These are phyloP conservation scores for Nemania sp. DNA, from an alignment of 2,329 filamentous ascomycete species.

Conservation along the genomic window DNA sequence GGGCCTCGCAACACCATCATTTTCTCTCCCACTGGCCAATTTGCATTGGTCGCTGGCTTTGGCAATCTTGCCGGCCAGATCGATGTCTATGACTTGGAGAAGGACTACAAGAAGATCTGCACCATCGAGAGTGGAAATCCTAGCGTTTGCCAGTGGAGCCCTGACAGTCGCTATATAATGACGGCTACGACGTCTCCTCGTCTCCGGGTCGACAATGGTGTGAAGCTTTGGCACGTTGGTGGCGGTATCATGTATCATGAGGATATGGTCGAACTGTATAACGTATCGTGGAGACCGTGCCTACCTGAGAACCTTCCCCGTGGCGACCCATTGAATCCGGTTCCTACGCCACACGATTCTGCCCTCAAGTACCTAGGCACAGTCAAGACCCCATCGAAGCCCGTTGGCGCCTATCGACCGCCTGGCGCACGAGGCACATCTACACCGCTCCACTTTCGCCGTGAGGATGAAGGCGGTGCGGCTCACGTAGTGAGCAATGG, in stretches of 20 bases:
- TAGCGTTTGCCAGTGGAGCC: constrained; percentile 96
- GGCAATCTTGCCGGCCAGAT: constrained; percentile 97
- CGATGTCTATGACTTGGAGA: constrained; percentile 95
- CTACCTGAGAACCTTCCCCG: constrained; percentile 60
- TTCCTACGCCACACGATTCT: constrained; percentile 81
- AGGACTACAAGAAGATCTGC: constrained; percentile 88
- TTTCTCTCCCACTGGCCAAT: constrained; percentile 92
- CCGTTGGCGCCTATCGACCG: constrained; percentile 93
- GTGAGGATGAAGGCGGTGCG: constrained; percentile 93
- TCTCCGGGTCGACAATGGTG: constrained; percentile 92
- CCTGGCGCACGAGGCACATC: constrained; percentile 87
- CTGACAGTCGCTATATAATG: constrained; percentile 92
- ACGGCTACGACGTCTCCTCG: constrained; percentile 97
- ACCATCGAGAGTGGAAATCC: constrained; percentile 96
- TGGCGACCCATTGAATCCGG: constrained; percentile 72
- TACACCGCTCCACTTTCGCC: constrained; percentile 94
- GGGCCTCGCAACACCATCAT: constrained; percentile 91
- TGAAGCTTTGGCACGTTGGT: constrained; percentile 92
- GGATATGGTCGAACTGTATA: constrained; percentile 93
- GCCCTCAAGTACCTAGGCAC: constrained; percentile 81
- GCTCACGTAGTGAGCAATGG: constrained; percentile 83
- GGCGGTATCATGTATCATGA: constrained; percentile 92
- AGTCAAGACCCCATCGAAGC: constrained; percentile 93
- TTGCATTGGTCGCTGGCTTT: constrained; percentile 92
- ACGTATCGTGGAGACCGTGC: constrained; percentile 85